These are phyloP conservation scores for Neonothopanus nambi DNA, from an alignment of 1,284 basidiomycete species.

Conservation along the genomic window DNA sequence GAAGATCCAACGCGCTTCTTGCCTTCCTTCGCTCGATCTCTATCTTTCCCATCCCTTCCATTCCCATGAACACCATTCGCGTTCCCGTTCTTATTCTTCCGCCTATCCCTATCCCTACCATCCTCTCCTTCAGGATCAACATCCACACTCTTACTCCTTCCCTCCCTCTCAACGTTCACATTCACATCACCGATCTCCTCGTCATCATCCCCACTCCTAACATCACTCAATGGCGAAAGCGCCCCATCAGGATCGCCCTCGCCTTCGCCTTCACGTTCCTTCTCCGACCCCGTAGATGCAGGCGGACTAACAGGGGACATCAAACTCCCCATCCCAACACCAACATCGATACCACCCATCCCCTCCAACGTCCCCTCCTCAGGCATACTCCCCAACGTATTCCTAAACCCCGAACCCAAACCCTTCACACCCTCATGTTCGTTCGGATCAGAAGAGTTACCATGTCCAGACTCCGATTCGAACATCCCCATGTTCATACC, in stretches of 20 bases:
- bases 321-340: conserved; percentile 6
- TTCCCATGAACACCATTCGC: neutral
- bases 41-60: neutral
- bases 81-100: neutral
- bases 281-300: conserved; percentile 32
- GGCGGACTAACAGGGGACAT: conserved; percentile 24
- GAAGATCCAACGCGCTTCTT: conserved; percentile 14
- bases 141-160: neutral
- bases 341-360: too few species aligned
- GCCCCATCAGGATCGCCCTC: conserved; percentile 17
- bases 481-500: conserved; percentile 14
- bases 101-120: neutral
- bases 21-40: conserved; percentile 13
- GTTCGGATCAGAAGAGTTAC: too few species aligned
- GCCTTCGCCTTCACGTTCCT: conserved; percentile 19
- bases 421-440: too few species aligned
- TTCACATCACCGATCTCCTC: neutral
- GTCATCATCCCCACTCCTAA: conserved; percentile 1
- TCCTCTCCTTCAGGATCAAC: too few species aligned
- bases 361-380: too few species aligned
- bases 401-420: too few species aligned
- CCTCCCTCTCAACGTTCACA: neutral
- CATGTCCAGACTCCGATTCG: neutral
- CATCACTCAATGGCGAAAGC: conserved; percentile 12
- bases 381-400: too few species aligned